These are phyloP conservation scores for Arthrocladium fulminans DNA, from an alignment of 2,329 filamentous ascomycete species.

Conservation along the genomic window DNA sequence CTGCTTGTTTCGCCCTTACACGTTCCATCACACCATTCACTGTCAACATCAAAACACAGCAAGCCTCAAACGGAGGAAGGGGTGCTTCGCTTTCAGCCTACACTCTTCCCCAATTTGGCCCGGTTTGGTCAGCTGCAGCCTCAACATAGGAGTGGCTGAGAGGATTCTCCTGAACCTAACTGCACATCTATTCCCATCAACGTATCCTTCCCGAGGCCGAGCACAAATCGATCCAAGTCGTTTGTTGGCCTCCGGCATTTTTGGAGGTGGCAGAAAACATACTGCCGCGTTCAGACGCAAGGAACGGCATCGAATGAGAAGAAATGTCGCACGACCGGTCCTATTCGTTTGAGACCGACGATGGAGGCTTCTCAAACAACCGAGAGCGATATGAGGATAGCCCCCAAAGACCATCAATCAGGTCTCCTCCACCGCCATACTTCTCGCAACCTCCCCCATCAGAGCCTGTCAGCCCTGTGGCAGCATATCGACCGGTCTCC, in stretches of 20 bases:
- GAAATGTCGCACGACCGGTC: slow-evolving; percentile 10
- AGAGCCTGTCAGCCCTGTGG: slow-evolving; percentile 13
- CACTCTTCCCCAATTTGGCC: not conserved
- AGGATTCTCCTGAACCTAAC: not conserved
- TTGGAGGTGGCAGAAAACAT: too few species aligned
- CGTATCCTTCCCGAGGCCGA: too few species aligned
- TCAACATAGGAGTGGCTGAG: slow-evolving; percentile 12
- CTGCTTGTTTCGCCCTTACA: not conserved
- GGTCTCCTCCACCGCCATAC: slow-evolving; percentile 23
- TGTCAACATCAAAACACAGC: not conserved
- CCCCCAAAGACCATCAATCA: slow-evolving; percentile 16
- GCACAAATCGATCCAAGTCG: too few species aligned
- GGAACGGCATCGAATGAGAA: not conserved
- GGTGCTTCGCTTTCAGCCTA: not conserved
- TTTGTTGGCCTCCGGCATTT: too few species aligned
- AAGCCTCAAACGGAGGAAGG: not conserved
- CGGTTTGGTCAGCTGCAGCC: slow-evolving; percentile 10
- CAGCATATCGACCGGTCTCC: slow-evolving; percentile 12
- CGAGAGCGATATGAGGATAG: slow-evolving; percentile 15
- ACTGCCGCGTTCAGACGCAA: slow-evolving; percentile 1
- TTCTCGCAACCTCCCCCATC: slow-evolving; percentile 14
- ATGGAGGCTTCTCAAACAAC: slow-evolving; percentile 15
- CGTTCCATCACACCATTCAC: not conserved
- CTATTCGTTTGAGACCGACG: slow-evolving; percentile 24
- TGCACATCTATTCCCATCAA: too few species aligned